phyloP scores from a whole-genome alignment of 2,329 filamentous ascomycete genomes.

The Colletotrichum salicis region DNA sequence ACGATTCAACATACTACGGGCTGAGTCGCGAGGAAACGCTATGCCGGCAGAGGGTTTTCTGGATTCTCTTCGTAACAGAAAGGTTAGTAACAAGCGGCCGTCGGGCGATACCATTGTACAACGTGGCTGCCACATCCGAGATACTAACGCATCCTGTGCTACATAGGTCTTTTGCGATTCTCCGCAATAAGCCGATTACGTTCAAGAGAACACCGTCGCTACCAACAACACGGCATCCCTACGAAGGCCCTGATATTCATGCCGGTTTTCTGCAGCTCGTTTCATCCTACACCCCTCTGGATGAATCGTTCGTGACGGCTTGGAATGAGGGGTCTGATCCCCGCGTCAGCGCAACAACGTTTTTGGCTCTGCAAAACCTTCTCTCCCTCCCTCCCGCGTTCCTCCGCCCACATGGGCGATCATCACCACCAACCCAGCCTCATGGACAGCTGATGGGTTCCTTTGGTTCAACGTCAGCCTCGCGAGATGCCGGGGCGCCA shows the following conservation, averaged over 20 bases:
- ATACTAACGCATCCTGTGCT: conserved; percentile 10
- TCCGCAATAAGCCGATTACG: conserved; percentile 71
- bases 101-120: no score
- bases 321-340: conserved; percentile 69
- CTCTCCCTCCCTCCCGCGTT: conserved; percentile 48
- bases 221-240: conserved; percentile 61
- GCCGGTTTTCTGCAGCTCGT: conserved; percentile 70
- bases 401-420: conserved; percentile 38
- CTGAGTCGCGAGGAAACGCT: conserved; percentile 61
- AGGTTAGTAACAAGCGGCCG: conserved; percentile 49
- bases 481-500: conserved; percentile 42
- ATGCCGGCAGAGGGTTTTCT: conserved; percentile 67
- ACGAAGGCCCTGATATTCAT: conserved; percentile 63
- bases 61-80: conserved; percentile 72
- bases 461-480: conserved; percentile 16
- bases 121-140: neutral
- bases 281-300: conserved; percentile 69
- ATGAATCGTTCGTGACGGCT: conserved; percentile 70
- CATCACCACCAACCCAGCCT: conserved; percentile 43
- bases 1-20: conserved; percentile 64
- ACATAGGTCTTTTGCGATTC: conserved; percentile 69
- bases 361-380: conserved; percentile 48
- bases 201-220: conserved; percentile 68
- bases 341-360: conserved; percentile 46
- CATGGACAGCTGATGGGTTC: conserved; percentile 25